phyloP scores from a whole-genome alignment of 345 rosid species.

The Aquilaria yunnanensis region DNA sequence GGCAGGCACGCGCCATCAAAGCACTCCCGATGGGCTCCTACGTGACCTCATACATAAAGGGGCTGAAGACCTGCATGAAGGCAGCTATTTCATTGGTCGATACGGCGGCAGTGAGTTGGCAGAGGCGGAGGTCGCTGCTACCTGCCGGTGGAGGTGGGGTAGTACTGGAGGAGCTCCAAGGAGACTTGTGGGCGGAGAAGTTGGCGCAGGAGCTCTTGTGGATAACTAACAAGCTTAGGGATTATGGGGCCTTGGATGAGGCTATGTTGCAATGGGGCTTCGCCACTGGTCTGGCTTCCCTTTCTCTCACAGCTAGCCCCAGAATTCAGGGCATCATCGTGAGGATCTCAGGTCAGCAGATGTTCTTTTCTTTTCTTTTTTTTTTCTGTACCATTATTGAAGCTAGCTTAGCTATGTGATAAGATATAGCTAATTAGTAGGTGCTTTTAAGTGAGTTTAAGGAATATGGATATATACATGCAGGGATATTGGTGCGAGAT shows the following conservation, averaged over 20 bases:
- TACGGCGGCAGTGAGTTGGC: conserved; percentile 17
- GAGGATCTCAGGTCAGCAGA: conserved; percentile 46
- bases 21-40: conserved; percentile 52
- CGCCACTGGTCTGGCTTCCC: conserved; percentile 56
- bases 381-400: no score
- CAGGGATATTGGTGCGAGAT: conserved; percentile 54
- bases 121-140: conserved; percentile 11
- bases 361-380: neutral
- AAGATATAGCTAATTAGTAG: no score
- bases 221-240: conserved; percentile 50
- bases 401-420: no score
- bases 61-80: conserved; percentile 31
- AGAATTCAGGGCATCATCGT: conserved; percentile 63
- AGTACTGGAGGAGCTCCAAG: conserved; percentile 18
- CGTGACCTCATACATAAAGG: conserved; percentile 41
- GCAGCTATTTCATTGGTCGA: conserved; percentile 30
- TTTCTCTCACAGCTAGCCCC: conserved; percentile 48
- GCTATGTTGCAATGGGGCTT: conserved; percentile 68
- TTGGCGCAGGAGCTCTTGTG: conserved; percentile 67
- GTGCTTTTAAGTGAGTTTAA: no score
- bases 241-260: conserved; percentile 47
- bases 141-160: conserved; percentile 6
- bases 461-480: neutral
- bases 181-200: conserved; percentile 54
- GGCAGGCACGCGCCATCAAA: conserved; percentile 35